Evolutionary conservation across 108 stramenopile genomes (phyloP).

Genomic region (Skeletonema marinoi): DNA sequence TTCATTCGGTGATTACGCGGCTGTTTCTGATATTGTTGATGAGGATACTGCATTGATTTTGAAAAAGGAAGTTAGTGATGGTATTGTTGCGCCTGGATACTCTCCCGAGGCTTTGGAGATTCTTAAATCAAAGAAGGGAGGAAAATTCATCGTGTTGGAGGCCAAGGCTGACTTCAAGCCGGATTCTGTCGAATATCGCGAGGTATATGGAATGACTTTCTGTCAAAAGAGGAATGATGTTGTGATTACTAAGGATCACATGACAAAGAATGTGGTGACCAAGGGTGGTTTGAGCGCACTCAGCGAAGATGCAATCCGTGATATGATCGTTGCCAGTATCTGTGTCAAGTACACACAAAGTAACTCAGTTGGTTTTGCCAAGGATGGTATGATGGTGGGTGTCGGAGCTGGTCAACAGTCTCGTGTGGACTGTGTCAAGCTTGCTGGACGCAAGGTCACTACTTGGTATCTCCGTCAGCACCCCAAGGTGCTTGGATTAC

Average conservation of each 20-base stretch:
- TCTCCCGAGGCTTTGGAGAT: constrained; percentile 95
- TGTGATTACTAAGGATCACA: constrained; percentile 77
- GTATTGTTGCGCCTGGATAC: constrained; percentile 99
- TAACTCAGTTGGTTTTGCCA: constrained; percentile 97
- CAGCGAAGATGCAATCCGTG: constrained; percentile 90
- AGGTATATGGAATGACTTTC: constrained; percentile 98
- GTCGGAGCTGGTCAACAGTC: constrained; percentile 99
- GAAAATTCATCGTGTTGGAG: constrained; percentile 96
- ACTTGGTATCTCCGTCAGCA: constrained; percentile 98
- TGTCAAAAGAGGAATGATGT: constrained; percentile 95
- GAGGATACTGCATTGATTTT: constrained; percentile 94
- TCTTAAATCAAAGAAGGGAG: constrained; percentile 95
- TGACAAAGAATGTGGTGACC: constrained; percentile 62
- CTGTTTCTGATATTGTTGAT: constrained; percentile 95
- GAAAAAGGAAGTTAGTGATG: constrained; percentile 97
- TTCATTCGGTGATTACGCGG: constrained; percentile 98
- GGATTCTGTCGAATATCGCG: constrained; percentile 94
- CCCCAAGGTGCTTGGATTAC: constrained; percentile 93
- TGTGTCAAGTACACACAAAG: constrained; percentile 99
- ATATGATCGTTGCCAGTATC: constrained; percentile 95
- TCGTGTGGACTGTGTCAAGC: constrained; percentile 99
- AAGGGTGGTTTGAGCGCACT: constrained; percentile 68
- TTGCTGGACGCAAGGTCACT: constrained; percentile 96
- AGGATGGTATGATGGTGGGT: constrained; percentile 98
- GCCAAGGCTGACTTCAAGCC: constrained; percentile 85